Conservation (phyloP, 1,139 yeast genomes). For the Debaryomycetaceae sp. region DNA sequence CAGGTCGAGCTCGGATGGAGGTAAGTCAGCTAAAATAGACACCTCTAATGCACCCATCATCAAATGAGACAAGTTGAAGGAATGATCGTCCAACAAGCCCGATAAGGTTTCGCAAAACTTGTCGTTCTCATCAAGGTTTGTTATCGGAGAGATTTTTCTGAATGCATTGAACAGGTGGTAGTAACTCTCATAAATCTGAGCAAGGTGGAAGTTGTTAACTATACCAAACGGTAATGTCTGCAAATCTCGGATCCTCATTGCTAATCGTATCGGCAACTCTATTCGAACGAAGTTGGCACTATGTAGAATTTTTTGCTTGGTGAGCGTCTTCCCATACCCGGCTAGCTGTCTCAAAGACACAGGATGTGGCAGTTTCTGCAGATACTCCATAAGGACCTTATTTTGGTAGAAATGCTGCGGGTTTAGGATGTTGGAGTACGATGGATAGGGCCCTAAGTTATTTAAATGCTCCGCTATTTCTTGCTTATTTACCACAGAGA, state of each 20-base stretch:
- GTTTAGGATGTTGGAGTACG: slow-evolving; percentile 43
- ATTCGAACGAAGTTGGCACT: slow-evolving; percentile 86
- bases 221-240: slow-evolving; percentile 83
- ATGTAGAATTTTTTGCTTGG: slow-evolving; percentile 71
- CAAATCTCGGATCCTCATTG: slow-evolving; percentile 73
- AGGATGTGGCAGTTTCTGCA: slow-evolving; percentile 72
- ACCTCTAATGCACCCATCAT: slow-evolving; percentile 93
- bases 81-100: slow-evolving; percentile 70
- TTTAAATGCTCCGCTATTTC: slow-evolving; percentile 40
- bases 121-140: slow-evolving; percentile 69
- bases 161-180: slow-evolving; percentile 83
- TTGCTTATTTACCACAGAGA: slow-evolving; percentile 29
- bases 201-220: slow-evolving; percentile 79
- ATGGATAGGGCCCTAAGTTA: slow-evolving; percentile 44
- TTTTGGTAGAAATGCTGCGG: slow-evolving; percentile 87
- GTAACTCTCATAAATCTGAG: slow-evolving; percentile 85
- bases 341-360: slow-evolving; percentile 86
- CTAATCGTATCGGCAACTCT: slow-evolving; percentile 80
- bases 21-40: slow-evolving; percentile 59
- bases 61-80: slow-evolving; percentile 76
- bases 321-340: slow-evolving; percentile 78
- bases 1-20: slow-evolving; percentile 61
- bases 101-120: slow-evolving; percentile 63
- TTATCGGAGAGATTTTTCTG: slow-evolving; percentile 66
- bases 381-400: slow-evolving; percentile 65